These are phyloP conservation scores for Kalmanozyma brasiliensis DNA, from an alignment of 1,284 basidiomycete genomes.

Conservation along the genomic window DNA sequence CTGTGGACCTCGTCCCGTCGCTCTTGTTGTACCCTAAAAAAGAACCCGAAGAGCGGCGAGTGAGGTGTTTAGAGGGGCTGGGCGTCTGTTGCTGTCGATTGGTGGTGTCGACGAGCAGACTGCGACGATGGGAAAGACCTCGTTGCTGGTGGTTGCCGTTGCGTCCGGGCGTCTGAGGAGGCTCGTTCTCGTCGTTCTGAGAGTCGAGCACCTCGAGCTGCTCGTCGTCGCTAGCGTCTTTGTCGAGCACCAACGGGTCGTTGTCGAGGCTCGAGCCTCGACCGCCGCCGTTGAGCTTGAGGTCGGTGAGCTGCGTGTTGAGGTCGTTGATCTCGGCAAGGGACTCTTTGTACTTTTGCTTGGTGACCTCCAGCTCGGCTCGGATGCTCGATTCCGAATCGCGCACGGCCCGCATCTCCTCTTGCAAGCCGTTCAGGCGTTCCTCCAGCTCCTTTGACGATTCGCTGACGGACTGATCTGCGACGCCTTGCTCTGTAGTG, in stretches of 20 bases:
- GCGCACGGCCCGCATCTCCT: slow-evolving; percentile 66
- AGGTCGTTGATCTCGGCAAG: slow-evolving; percentile 86
- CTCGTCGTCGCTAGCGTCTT: slow-evolving; percentile 41
- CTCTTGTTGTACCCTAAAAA: slow-evolving; percentile 64
- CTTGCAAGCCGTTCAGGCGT: slow-evolving; percentile 72
- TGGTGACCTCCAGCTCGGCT: slow-evolving; percentile 79
- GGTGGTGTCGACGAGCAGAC: slow-evolving; percentile 49
- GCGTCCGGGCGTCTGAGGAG: slow-evolving; percentile 19
- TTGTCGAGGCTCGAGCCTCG: slow-evolving; percentile 12
- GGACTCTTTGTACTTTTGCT: slow-evolving; percentile 85
- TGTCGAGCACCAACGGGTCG: slow-evolving; percentile 35
- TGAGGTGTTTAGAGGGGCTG: slow-evolving; percentile 31
- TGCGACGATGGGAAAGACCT: slow-evolving; percentile 33
- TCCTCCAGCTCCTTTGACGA: slow-evolving; percentile 79
- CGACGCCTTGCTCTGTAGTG: neutral
- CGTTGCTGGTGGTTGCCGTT: slow-evolving; percentile 17
- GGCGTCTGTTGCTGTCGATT: slow-evolving; percentile 37
- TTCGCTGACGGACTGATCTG: neutral
- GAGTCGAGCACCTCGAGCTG: slow-evolving; percentile 56
- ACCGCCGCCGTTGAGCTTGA: slow-evolving; percentile 46
- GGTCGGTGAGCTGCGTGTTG: slow-evolving; percentile 53
- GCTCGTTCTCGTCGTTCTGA: slow-evolving; percentile 31
- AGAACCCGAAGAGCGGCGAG: slow-evolving; percentile 56
- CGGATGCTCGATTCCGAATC: slow-evolving; percentile 47
- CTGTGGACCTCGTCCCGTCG: slow-evolving; percentile 41